Evolutionary conservation across 2,329 filamentous ascomycete genomes (phyloP), one percentile per base, ranked within the genome.

Genomic region (Calonectria hawksworthii): DNA sequence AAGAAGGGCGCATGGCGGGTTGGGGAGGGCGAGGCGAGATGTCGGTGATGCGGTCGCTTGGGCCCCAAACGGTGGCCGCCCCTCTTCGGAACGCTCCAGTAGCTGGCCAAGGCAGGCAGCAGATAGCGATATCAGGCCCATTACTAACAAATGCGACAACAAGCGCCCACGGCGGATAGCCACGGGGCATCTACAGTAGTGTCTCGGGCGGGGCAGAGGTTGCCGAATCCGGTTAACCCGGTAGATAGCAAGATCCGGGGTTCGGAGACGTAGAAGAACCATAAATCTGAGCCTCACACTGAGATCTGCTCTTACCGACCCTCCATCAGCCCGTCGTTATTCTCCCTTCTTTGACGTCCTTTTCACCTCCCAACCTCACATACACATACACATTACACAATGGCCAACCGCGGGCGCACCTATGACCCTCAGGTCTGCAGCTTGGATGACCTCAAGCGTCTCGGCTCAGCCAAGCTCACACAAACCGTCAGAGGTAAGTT

Each of bases 341-440:
- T n/a, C 51, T 44, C 41, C 28, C 23, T n/a, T 44, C 18, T n/a
- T 65, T 26, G 13, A 44, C 56, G 36, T 14, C 14, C 3, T 34
- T 30, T n/a, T 10, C 6, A 6, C 11, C 18, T 5, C 44, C 10
- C 26, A 50, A 44, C 2, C 18, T 28, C 34, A 23, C 14, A 7
- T 6, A n/a, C 50, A 54, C 16, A n/a, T 38, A 1, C 61, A 47
- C 18, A 21, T 32, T 4, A 4, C 63, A 56, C 28, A 67, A 75
- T 75, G 73, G 73, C 73, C 50, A 75, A 75, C 51, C 73, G 73
- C 11, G 73, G 73, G 36, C 71, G 70, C 51, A 75, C 70, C 9
- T 69, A 73, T 18, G 73, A 75, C 38, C 65, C 71, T n/a, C 73
- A 70, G 59, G 70, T 75, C 59, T 72, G 54, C 32, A 66, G 64